Evolutionary conservation across 306 rosid species (phyloP), one percentile per base, ranked within the genome.

Genomic region (Prosopis cineraria): DNA sequence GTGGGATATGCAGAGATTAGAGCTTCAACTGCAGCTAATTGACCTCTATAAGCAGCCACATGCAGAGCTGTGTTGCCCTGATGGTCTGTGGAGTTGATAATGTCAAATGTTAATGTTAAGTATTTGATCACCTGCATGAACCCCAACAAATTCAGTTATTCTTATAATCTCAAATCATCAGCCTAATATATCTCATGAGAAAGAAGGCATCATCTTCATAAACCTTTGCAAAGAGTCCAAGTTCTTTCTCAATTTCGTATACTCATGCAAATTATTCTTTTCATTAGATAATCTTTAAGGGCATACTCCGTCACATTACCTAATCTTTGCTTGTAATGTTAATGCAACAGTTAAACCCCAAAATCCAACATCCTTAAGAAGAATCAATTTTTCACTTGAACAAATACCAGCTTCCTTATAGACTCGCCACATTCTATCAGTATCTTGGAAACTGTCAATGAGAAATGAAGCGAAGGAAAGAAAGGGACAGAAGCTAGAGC

Each of bases 51-150:
- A 27, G 99, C 98, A 60, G 99, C 99, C 40, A 91, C 86, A 78
- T 95, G 99, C 78, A 95, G 76, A 29, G 99, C 93, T 60, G 96
- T 91, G 87, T 93, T 91, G 34, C 99, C 99, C 9, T 90, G 84
- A 72, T 86, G 89, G 59, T 95, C 98, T 45, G 83, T 85, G 82
- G 93, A 87, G 83, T 85, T 82, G 59, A 91, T 76, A 50, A 93
- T 79, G 80, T 89, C 91, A 67, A 83, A 90, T 53, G 88, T n/a
- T 76, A 88, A 83, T 40, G 77, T 74, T n/a, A 95, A 90, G 55
- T 84, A 85, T 30, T 93, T 82, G 58, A 93, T 79, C 6, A 90
- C 93, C 99, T 95, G 93, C 92, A 83, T 70, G 9, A 62, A 59
- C 45, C 34, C 50, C 79, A 72, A 80, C 45, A 60, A n/a, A 39